Conservation (phyloP, 495 filamentous ascomycete genomes). For the Margaritispora aquatica region DNA sequence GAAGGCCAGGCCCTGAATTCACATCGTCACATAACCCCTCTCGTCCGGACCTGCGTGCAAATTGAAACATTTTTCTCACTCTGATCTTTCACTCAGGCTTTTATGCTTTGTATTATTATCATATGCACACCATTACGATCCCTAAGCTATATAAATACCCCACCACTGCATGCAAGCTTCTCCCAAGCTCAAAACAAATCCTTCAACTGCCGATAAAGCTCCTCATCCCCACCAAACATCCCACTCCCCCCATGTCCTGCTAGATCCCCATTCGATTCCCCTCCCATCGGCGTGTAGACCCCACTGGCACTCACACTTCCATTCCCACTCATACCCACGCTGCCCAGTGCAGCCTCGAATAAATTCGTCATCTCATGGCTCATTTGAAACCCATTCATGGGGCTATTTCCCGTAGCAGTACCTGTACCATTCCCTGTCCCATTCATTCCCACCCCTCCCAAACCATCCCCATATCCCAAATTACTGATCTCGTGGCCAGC, state of each 20-base stretch:
- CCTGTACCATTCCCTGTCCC: background rate
- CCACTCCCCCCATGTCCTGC: constrained; percentile 12
- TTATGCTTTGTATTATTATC: no score
- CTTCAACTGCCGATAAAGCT: constrained; percentile 55
- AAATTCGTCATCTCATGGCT: constrained; percentile 58
- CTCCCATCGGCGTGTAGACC: constrained; percentile 38
- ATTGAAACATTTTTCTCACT: no score
- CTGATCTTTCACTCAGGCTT: no score
- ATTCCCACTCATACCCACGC: constrained; percentile 32
- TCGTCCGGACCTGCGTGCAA: no score
- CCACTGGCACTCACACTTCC: constrained; percentile 17
- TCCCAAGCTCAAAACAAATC: constrained; percentile 50
- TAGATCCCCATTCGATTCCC: constrained; percentile 28
- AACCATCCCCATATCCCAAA: background rate
- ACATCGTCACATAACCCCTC: no score
- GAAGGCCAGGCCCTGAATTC: no score
- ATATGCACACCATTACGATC: no score
- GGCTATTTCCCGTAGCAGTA: constrained; percentile 48
- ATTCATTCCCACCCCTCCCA: constrained; percentile 37
- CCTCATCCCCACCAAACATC: constrained; percentile 54
- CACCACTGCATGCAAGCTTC: background rate
- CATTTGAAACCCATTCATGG: constrained; percentile 55
- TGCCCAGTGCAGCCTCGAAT: constrained; percentile 65
- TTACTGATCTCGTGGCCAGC: constrained; percentile 60
- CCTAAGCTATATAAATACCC: no score